Percentiles rank a stretch among this genome's conserved stretches.
Evolutionary conservation across 2,329 filamentous ascomycete genomes (phyloP).

Genomic region (Didymella lethalis): DNA sequence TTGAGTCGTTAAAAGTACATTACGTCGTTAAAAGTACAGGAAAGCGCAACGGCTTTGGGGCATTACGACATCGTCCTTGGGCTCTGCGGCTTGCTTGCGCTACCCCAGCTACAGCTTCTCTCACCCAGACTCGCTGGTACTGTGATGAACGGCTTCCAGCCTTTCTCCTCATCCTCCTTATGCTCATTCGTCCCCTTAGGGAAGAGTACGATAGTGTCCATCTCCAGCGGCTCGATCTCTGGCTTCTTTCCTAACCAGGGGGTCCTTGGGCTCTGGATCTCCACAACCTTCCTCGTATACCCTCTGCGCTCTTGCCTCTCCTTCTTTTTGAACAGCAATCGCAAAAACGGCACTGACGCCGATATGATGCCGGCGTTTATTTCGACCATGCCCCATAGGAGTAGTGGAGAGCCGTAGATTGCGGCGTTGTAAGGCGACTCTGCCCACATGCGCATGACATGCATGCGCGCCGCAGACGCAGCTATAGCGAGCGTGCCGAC

Average conservation of each 20-base stretch:
- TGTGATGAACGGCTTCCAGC: conserved; percentile 48
- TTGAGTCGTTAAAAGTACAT: background rate
- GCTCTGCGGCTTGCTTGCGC: conserved; percentile 26
- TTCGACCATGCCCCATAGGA: conserved; percentile 59
- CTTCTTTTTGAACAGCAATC: conserved; percentile 50
- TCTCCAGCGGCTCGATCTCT: conserved; percentile 29
- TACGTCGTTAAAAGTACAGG: background rate
- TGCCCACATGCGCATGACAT: conserved; percentile 48
- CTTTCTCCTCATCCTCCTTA: conserved; percentile 23
- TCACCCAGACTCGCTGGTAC: conserved; percentile 43
- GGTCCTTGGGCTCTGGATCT: conserved; percentile 24
- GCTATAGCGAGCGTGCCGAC: conserved; percentile 48
- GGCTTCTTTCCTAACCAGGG: conserved; percentile 19
- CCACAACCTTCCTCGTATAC: conserved; percentile 19
- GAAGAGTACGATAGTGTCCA: conserved; percentile 35
- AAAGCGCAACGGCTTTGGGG: background rate
- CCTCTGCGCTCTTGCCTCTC: conserved; percentile 25
- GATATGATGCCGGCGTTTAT: conserved; percentile 58
- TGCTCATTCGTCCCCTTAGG: conserved; percentile 12
- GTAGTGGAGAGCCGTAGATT: conserved; percentile 45
- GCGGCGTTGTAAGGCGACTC: conserved; percentile 47
- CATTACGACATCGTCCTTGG: conserved; percentile 11
- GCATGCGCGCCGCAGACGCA: conserved; percentile 48
- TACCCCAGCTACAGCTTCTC: conserved; percentile 33
- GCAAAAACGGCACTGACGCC: conserved; percentile 56